Evolutionary conservation across 1,139 yeast species (phyloP).

Genomic region (Sugiyamaella paludigena): DNA sequence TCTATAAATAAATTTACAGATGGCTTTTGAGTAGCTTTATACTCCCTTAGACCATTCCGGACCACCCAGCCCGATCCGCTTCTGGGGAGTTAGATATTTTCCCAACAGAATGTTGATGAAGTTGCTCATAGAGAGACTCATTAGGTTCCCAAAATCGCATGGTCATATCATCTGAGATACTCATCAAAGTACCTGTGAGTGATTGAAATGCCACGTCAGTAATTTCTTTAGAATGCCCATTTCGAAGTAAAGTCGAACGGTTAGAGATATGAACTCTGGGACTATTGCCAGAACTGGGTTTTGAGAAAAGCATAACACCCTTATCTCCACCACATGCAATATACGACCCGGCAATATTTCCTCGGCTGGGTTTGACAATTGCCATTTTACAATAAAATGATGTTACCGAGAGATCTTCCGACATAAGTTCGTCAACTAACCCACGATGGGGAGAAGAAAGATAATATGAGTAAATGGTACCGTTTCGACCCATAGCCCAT

Average conservation of each 20-base stretch:
- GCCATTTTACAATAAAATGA: conserved; percentile 21
- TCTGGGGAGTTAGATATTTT: conserved; percentile 4
- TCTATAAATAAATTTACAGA: background rate
- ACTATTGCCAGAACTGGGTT: background rate
- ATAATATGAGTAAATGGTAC: conserved; percentile 20
- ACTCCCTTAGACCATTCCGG: conserved; percentile 4
- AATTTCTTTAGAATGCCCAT: conserved; percentile 17
- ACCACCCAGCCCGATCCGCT: conserved; percentile 6
- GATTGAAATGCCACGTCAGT: conserved; percentile 23
- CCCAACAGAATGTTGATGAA: conserved; percentile 2
- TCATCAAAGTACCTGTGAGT: conserved; percentile 18
- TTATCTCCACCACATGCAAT: conserved; percentile 24
- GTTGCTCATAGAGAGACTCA: conserved; percentile 4
- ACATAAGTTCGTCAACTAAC: conserved; percentile 17
- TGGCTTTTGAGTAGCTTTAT: too few relatives aligned
- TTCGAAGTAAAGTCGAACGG: conserved; percentile 13
- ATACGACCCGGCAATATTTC: conserved; percentile 17
- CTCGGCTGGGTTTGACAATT: conserved; percentile 10
- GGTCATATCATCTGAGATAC: conserved; percentile 22
- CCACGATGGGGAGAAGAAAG: conserved; percentile 16
- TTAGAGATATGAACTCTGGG: background rate
- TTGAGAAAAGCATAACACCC: conserved; percentile 19
- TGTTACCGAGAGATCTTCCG: conserved; percentile 19
- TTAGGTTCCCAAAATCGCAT: conserved; percentile 17
- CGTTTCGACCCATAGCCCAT: conserved; percentile 27